phyloP scores from a whole-genome alignment of 1,139 yeast species.

The Yamadazyma friedrichii region DNA sequence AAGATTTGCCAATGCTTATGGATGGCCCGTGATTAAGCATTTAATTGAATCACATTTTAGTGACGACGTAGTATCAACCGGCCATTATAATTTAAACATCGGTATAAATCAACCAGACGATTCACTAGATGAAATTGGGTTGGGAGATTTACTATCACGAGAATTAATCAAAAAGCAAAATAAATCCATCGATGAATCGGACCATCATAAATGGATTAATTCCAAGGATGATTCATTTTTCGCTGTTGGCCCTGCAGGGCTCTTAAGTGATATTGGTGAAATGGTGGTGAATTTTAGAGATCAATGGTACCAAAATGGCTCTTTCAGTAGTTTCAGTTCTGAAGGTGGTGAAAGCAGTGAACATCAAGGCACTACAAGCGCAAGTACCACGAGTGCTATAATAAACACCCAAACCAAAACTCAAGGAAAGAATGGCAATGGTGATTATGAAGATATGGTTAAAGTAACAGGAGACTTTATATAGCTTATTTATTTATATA shows the following conservation, averaged over 20 bases:
- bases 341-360: no score
- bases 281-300: conserved; percentile 39
- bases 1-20: conserved; percentile 89
- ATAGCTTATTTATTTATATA: conserved; percentile 10
- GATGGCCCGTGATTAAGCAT: conserved; percentile 93
- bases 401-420: no score
- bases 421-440: not conserved
- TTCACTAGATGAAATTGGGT: conserved; percentile 23
- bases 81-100: conserved; percentile 6
- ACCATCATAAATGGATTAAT: conserved; percentile 51
- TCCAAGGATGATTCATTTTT: conserved; percentile 46
- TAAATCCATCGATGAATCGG: conserved; percentile 29
- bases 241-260: conserved; percentile 72
- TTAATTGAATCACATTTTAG: conserved; percentile 45
- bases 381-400: no score
- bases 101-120: conserved; percentile 3
- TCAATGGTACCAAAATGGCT: conserved; percentile 28
- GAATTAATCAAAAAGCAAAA: conserved; percentile 37
- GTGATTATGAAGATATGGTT: conserved; percentile 15
- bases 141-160: conserved; percentile 33
- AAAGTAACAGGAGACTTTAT: conserved; percentile 29
- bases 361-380: no score
- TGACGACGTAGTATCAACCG: conserved; percentile 6
- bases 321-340: no score
- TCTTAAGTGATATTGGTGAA: conserved; percentile 62